Conservation (phyloP, 192 early-diverging fungal species). For the Umbelopsis ramanniana region DNA sequence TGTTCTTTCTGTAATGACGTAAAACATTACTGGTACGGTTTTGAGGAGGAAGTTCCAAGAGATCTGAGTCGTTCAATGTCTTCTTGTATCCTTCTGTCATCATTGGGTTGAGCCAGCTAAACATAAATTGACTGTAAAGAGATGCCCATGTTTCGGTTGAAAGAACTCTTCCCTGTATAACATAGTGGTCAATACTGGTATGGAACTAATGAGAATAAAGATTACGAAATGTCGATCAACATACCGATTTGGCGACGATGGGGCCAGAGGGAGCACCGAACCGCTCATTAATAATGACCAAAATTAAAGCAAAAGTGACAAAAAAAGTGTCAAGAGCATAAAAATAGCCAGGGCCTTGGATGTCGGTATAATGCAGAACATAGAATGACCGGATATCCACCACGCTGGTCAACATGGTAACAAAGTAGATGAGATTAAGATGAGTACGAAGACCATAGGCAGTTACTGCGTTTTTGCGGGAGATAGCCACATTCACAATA, state of each 20-base stretch:
- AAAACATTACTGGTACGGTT: conserved; percentile 48
- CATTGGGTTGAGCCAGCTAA: conserved; percentile 57
- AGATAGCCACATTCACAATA: neutral
- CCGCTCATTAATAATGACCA: conserved; percentile 35
- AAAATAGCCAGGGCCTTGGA: conserved; percentile 24
- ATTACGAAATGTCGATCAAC: neutral
- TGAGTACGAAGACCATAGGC: conserved; percentile 29
- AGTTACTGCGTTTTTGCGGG: neutral
- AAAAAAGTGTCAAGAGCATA: conserved; percentile 19
- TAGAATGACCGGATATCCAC: conserved; percentile 41
- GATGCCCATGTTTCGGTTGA: conserved; percentile 39
- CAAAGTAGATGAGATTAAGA: conserved; percentile 35
- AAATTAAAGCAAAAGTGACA: conserved; percentile 24
- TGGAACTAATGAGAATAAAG: conserved; percentile 11
- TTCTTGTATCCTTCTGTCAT: conserved; percentile 54
- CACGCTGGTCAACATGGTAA: conserved; percentile 23
- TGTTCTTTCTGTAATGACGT: conserved; percentile 19
- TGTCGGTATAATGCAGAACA: conserved; percentile 13
- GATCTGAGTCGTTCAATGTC: conserved; percentile 53
- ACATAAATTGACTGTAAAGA: conserved; percentile 43
- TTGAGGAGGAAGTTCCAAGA: conserved; percentile 50
- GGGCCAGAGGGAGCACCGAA: conserved; percentile 23
- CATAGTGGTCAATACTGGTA: neutral
- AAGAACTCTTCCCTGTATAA: conserved; percentile 29
- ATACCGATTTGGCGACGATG: conserved; percentile 32